Conservation (phyloP, 2,329 filamentous ascomycete genomes). For the Monosporascus sp. region DNA sequence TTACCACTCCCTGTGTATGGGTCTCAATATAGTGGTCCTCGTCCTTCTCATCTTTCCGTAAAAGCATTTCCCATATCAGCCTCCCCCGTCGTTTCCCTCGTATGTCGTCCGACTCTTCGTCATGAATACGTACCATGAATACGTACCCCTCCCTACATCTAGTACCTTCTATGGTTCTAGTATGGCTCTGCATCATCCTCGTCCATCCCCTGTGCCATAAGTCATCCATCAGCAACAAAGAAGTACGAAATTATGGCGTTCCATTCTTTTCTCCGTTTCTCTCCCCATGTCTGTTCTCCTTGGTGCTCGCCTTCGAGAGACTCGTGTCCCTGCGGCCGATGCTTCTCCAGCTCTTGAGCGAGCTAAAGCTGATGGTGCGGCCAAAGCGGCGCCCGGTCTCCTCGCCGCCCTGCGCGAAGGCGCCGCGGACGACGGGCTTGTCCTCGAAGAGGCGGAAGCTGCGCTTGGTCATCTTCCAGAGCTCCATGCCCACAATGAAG, state of each 20-base stretch:
- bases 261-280: slow-evolving; percentile 1
- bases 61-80: no score
- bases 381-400: slow-evolving; percentile 38
- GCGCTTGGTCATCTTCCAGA: slow-evolving; percentile 67
- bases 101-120: no score
- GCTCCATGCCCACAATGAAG: slow-evolving; percentile 63
- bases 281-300: slow-evolving; percentile 6
- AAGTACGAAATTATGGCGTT: neutral
- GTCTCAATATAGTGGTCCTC: no score
- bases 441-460: slow-evolving; percentile 46
- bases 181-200: neutral
- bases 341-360: slow-evolving; percentile 37
- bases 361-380: slow-evolving; percentile 46
- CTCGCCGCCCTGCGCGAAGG: slow-evolving; percentile 48
- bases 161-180: no score
- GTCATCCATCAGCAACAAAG: no score
- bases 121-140: no score
- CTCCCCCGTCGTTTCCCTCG: no score
- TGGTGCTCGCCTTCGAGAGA: slow-evolving; percentile 13
- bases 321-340: slow-evolving; percentile 25
- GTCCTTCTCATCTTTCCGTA: no score
- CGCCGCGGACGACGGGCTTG: slow-evolving; percentile 41
- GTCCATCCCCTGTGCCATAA: neutral
- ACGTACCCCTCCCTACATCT: no score
- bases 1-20: no score